Evolutionary conservation across 2,329 filamentous ascomycete species (phyloP).

Genomic region (Colletotrichum paranaense): DNA sequence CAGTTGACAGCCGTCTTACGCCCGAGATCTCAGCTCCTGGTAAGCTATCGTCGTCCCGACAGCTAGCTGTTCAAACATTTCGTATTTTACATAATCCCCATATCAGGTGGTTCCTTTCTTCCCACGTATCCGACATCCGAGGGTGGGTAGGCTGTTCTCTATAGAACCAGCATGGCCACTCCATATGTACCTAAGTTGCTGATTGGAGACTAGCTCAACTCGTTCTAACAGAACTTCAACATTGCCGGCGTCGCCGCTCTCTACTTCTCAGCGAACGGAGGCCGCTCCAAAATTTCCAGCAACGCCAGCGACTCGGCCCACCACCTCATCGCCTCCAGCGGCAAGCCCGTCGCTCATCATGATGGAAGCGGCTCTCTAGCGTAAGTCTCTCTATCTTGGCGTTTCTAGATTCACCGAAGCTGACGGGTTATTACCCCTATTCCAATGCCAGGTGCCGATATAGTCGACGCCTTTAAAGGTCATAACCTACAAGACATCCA

Average conservation of each 20-base stretch:
- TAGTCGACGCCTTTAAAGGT: conserved; percentile 65
- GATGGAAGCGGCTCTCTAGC: conserved; percentile 22
- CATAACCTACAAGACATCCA: conserved; percentile 45
- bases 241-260: neutral
- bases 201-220: fast-evolving
- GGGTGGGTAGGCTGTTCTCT: neutral
- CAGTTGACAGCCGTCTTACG: conserved; percentile 67
- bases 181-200: neutral
- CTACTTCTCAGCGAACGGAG: neutral
- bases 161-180: neutral
- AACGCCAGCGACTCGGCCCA: conserved; percentile 5
- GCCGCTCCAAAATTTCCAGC: neutral
- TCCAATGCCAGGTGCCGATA: conserved; percentile 57
- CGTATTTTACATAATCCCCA: neutral
- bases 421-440: neutral
- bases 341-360: conserved; percentile 14
- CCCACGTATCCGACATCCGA: neutral
- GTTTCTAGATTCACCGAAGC: neutral
- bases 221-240: neutral
- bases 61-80: too few species aligned
- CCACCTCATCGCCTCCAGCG: conserved; percentile 4
- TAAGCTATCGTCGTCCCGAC: neutral
- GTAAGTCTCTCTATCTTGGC: neutral
- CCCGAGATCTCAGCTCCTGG: conserved; percentile 66
- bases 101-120: neutral